Conservation (phyloP, 352 stramenopile species). For the Phytopythium ostracodes region DNA sequence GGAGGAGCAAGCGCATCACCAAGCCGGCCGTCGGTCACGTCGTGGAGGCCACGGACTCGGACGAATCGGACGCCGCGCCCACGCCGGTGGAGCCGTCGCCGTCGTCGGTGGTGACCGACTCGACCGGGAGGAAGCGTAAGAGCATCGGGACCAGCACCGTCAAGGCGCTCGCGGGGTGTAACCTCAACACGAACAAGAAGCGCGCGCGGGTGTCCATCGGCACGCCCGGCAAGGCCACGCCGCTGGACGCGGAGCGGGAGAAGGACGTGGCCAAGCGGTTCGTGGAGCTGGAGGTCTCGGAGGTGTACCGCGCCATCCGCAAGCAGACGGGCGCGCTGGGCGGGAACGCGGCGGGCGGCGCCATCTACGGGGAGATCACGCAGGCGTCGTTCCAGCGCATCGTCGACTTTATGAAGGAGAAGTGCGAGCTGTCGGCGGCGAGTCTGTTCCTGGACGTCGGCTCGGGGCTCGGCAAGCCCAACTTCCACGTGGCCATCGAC, state of each 20-base stretch:
- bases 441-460: constrained; percentile 97
- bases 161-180: constrained; percentile 20
- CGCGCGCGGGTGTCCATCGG: constrained; percentile 55
- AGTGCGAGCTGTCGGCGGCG: constrained; percentile 84
- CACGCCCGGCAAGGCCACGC: constrained; percentile 69
- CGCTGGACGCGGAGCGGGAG: constrained; percentile 47
- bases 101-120: neutral
- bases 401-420: constrained; percentile 91
- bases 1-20: neutral
- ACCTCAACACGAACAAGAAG: constrained; percentile 24
- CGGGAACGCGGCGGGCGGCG: constrained; percentile 92
- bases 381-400: constrained; percentile 96
- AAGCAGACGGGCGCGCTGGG: constrained; percentile 93
- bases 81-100: constrained; percentile 1
- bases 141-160: constrained; percentile 27
- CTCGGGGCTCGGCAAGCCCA: constrained; percentile 96
- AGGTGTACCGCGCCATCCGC: constrained; percentile 91
- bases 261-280: constrained; percentile 73
- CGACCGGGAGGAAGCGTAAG: constrained; percentile 53
- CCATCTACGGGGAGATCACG: constrained; percentile 98
- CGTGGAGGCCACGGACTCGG: neutral
- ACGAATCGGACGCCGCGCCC: neutral
- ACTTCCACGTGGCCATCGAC: constrained; percentile 96
- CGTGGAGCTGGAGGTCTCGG: constrained; percentile 75
- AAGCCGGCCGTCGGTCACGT: neutral